phyloP scores from a whole-genome alignment of 169 alveolate species.

The Haemoproteus tartakovskyi region DNA sequence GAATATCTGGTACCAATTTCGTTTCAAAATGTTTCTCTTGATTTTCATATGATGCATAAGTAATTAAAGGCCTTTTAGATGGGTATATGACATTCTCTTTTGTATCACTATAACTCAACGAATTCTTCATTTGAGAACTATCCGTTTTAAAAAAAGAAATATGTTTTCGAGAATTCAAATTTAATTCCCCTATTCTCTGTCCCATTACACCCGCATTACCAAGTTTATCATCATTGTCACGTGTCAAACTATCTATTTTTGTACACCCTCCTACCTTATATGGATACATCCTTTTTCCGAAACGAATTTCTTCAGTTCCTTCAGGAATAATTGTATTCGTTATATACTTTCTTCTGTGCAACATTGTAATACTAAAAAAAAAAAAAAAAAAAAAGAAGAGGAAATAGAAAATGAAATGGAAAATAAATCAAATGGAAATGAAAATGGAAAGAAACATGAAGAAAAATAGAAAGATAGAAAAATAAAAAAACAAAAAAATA shows the following conservation, averaged over 20 bases:
- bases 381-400: background rate
- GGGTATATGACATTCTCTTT: slow-evolving; percentile 5
- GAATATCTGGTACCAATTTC: slow-evolving; percentile 40
- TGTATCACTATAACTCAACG: slow-evolving; percentile 9
- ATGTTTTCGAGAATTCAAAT: slow-evolving; percentile 38
- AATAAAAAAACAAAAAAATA: background rate
- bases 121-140: slow-evolving; percentile 56
- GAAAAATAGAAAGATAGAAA: background rate
- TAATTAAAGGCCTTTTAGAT: slow-evolving; percentile 23
- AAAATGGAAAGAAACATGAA: background rate
- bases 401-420: background rate
- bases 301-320: slow-evolving; percentile 5
- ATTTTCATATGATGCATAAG: slow-evolving; percentile 52
- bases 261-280: slow-evolving; percentile 27
- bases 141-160: slow-evolving; percentile 18
- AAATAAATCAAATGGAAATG: background rate
- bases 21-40: slow-evolving; percentile 56
- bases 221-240: too few relatives aligned
- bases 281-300: slow-evolving; percentile 17
- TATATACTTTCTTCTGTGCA: background rate
- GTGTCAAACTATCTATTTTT: slow-evolving; percentile 3
- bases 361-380: background rate
- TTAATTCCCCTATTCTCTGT: slow-evolving; percentile 48
- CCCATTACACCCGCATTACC: slow-evolving; percentile 67
- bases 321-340: background rate